These are phyloP conservation scores for Kazachstania sp. DNA, from an alignment of 1,139 yeast genomes.

Conservation along the genomic window DNA sequence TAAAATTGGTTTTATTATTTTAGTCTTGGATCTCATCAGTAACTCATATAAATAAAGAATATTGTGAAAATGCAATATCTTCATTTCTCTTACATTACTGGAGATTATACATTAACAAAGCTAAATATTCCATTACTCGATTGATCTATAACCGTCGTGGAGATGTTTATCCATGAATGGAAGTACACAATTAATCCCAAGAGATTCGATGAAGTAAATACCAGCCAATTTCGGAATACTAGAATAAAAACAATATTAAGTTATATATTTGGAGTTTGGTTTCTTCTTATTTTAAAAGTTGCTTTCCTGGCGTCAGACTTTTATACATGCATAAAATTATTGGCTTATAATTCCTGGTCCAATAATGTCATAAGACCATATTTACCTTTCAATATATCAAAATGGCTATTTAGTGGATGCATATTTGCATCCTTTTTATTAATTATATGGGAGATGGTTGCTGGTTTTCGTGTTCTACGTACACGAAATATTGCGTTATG, in stretches of 20 bases:
- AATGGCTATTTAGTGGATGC: conserved; percentile 84
- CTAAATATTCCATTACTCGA: too few relatives aligned
- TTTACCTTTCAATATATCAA: conserved; percentile 53
- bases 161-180: conserved; percentile 23
- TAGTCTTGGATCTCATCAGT: too few relatives aligned
- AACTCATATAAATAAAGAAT: too few relatives aligned
- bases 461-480: conserved; percentile 50
- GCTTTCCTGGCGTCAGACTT: conserved; percentile 64
- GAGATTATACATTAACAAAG: too few relatives aligned
- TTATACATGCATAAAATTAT: conserved; percentile 65
- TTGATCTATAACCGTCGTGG: too few relatives aligned
- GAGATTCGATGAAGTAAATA: conserved; percentile 35
- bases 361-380: conserved; percentile 43
- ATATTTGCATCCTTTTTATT: conserved; percentile 63
- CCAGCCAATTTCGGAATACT: conserved; percentile 45
- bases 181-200: conserved; percentile 22
- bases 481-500: conserved; percentile 62
- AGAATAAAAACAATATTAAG: conserved; percentile 45
- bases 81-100: too few relatives aligned
- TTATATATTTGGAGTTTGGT: conserved; percentile 43
- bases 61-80: too few relatives aligned
- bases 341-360: conserved; percentile 73
- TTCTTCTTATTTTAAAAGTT: conserved; percentile 44
- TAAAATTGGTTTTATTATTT: too few relatives aligned
- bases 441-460: conserved; percentile 47